phyloP scores from a whole-genome alignment of 495 filamentous ascomycete species.

The Talaromyces stipitatus region DNA sequence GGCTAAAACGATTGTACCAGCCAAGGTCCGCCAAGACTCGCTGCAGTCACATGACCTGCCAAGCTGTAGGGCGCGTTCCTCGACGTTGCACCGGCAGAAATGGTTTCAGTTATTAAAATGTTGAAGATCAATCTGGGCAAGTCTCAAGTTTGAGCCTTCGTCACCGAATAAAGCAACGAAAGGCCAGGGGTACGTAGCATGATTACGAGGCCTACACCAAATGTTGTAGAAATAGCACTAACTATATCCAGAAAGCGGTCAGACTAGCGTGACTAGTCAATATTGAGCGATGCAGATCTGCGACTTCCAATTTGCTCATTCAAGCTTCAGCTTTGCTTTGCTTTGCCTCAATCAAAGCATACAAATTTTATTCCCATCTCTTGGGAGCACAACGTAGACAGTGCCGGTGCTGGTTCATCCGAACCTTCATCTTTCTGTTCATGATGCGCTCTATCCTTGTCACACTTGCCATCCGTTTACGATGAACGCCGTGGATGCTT shows the following conservation, averaged over 20 bases:
- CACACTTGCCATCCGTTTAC: constrained; percentile 15
- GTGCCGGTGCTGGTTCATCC: constrained; percentile 7
- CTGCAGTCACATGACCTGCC: not conserved
- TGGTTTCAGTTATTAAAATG: not conserved
- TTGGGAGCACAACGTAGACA: not conserved
- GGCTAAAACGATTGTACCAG: not conserved
- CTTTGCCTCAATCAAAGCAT: no score
- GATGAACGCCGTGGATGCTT: constrained; percentile 88
- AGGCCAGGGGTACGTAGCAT: no score
- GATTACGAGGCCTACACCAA: not conserved
- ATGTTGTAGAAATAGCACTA: not conserved
- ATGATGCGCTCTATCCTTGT: constrained; percentile 3
- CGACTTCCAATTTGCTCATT: not conserved
- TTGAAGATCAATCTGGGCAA: not conserved
- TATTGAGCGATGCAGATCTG: not conserved
- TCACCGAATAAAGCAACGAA: no score
- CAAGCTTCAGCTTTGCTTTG: not conserved
- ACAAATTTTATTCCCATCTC: not conserved
- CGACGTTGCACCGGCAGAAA: not conserved
- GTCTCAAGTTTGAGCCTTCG: not conserved
- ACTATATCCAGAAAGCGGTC: not conserved
- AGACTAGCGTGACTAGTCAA: not conserved
- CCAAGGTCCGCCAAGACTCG: not conserved
- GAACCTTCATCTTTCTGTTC: constrained; percentile 7
- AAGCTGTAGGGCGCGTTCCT: not conserved